Base-by-base conservation (phyloP, 352 stramenopile species). In the Vaucheria bursata region DNA sequence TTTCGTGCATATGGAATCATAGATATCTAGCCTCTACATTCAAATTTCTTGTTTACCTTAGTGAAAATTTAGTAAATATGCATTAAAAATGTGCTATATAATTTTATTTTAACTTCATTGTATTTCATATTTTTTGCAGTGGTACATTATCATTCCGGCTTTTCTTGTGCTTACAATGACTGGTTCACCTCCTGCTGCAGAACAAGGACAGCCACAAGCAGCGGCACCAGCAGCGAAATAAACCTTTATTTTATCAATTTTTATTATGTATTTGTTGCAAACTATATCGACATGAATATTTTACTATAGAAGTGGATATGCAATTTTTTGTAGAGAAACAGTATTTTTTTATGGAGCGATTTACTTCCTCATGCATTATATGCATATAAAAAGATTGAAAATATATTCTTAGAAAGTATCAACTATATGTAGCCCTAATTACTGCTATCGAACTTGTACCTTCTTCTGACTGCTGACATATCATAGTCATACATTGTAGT, bases 71-170 rank as follows among this genome's bases (percentile, higher is more conserved):
- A 5, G 5, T 50, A 50, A 12, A 50, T 12, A 50, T 12, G 39
- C 39, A 50, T 50, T 50, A 12, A 12, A 12, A 5, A 50, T 5
- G 39, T 12, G 12, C 39, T 50, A 50, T 12, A 50, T 12, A 50
- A 5, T 50, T 5, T 50, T 12, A 5, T 12, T 12, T 50, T 50
- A 5, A 50, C 39, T 50, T 5, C 39, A 50, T 12, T 50, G 39
- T 50, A 50, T 50, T 5, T 12, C 12, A 5, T 5, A 50, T 50
- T 12, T 50, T 50, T 50, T 29, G 18, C 59, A 69, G 59, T 69
- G 59, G 59, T 69, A 69, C 59, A 18, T 69, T 4, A 69, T 69
- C 34, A 38, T 69, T 18, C 59, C 29, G 29, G 59, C 6, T 38
- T 6, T 6, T 5, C 39, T 12, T 12, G 39, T 12, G 12, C 39